These are phyloP conservation scores for Epithele typhae DNA, from an alignment of 768 basidiomycete genomes.

Conservation along the genomic window DNA sequence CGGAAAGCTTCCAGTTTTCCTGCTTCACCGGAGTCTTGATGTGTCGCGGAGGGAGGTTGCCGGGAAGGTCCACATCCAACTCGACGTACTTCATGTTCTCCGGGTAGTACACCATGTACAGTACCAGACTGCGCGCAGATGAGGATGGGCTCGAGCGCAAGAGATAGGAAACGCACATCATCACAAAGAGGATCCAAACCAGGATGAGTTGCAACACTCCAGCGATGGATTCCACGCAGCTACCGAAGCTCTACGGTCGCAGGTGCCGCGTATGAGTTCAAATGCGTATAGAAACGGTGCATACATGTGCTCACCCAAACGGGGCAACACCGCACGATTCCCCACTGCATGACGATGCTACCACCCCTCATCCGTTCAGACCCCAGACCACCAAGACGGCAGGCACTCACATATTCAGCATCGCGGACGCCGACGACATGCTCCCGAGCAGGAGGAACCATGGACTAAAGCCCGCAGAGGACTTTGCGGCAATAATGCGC, in stretches of 20 bases:
- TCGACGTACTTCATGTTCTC: constrained; percentile 68
- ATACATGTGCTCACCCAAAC: constrained; percentile 52
- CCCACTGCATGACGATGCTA: constrained; percentile 84
- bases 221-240: constrained; percentile 74
- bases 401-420: constrained; percentile 73
- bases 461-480: constrained; percentile 89
- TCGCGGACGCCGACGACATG: constrained; percentile 73
- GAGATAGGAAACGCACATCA: constrained; percentile 60
- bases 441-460: constrained; percentile 88
- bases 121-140: constrained; percentile 58
- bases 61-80: constrained; percentile 37
- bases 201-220: constrained; percentile 79
- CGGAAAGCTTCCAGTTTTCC: constrained; percentile 73
- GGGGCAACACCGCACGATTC: constrained; percentile 75
- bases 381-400: neutral
- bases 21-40: constrained; percentile 50
- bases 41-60: constrained; percentile 37
- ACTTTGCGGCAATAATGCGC: constrained; percentile 71
- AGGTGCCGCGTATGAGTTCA: neutral
- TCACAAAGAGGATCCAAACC: constrained; percentile 81
- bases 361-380: neutral
- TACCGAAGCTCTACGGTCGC: constrained; percentile 62
- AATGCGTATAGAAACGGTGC: neutral
- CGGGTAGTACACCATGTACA: constrained; percentile 94
- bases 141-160: neutral